These are phyloP conservation scores for Dimocarpus longan DNA, from an alignment of 345 rosid genomes.

Conservation along the genomic window DNA sequence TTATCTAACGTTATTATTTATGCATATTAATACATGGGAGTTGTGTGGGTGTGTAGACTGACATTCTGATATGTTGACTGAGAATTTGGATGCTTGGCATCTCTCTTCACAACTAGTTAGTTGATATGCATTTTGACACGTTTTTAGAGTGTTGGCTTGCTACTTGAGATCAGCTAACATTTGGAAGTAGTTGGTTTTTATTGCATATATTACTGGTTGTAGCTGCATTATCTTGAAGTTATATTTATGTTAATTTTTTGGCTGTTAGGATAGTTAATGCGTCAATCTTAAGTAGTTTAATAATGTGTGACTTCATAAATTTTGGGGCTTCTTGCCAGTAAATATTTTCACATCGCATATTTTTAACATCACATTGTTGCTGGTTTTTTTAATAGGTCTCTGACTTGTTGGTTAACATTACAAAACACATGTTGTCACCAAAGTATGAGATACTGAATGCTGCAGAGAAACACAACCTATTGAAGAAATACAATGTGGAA, in stretches of 20 bases:
- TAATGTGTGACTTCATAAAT: not conserved
- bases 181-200: not conserved
- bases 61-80: not conserved
- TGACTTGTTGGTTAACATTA: slow-evolving; percentile 38
- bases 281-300: not conserved
- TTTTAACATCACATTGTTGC: not conserved
- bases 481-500: slow-evolving; percentile 32
- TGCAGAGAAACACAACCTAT: slow-evolving; percentile 30
- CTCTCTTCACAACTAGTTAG: not conserved
- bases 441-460: slow-evolving; percentile 30
- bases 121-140: not conserved
- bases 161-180: not conserved
- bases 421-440: slow-evolving; percentile 39
- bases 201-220: not conserved
- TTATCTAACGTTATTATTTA: not conserved
- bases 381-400: slow-evolving; percentile 28
- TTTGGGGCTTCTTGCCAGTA: not conserved
- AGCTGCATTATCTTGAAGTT: not conserved
- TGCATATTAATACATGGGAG: not conserved
- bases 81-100: not conserved
- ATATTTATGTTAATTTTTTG: not conserved
- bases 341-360: not conserved
- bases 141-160: not conserved
- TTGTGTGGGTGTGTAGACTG: not conserved
- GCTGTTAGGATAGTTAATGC: not conserved